Evolutionary conservation across 108 stramenopile genomes (phyloP).

Genomic region (Nitzschia sp.): DNA sequence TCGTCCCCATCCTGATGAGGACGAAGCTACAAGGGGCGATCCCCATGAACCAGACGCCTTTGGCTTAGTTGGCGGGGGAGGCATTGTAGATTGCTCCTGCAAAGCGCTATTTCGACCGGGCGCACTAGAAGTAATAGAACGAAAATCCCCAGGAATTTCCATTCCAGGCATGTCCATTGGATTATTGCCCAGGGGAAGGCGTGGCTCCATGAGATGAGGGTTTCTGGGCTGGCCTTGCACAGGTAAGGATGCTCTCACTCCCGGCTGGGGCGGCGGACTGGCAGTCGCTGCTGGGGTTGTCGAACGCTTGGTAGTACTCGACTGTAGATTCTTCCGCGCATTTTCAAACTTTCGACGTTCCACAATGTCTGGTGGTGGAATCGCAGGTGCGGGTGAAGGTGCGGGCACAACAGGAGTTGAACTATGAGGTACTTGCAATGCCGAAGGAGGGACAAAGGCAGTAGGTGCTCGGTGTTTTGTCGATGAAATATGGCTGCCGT

Average conservation of each 20-base stretch:
- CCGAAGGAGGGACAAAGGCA: background rate
- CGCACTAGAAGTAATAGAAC: no score
- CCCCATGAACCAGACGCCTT: no score
- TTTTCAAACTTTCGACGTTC: conserved; percentile 2
- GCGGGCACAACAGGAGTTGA: background rate
- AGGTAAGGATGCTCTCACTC: no score
- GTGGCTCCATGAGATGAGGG: no score
- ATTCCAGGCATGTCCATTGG: no score
- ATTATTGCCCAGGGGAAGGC: no score
- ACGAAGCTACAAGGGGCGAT: background rate
- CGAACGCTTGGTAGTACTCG: background rate
- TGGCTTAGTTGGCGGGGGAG: background rate
- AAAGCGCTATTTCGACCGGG: background rate
- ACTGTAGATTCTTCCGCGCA: background rate
- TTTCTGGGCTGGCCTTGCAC: no score
- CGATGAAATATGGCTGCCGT: background rate
- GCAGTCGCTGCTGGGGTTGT: background rate
- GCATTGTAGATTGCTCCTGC: background rate
- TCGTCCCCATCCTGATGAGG: background rate
- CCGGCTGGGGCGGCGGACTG: no score
- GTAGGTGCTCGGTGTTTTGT: background rate
- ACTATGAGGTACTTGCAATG: background rate
- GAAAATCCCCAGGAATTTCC: no score
- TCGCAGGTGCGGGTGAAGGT: background rate
- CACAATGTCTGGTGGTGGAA: background rate